Evolutionary conservation across 2,329 filamentous ascomycete genomes (phyloP).

Genomic region (Pestalotiopsis sp.): DNA sequence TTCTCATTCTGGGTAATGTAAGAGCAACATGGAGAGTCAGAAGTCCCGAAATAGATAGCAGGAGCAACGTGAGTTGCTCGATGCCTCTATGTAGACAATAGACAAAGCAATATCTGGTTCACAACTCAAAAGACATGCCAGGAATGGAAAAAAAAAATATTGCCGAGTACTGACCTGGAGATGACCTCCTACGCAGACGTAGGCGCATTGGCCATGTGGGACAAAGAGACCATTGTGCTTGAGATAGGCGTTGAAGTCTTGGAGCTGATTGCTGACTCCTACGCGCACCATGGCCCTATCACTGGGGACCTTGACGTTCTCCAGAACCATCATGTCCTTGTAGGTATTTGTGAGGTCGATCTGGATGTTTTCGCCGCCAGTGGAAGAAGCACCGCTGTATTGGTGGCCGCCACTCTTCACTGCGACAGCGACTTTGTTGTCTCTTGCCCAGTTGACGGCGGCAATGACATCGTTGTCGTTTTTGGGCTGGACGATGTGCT

Average conservation of each 20-base stretch:
- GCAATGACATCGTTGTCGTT: slow-evolving; percentile 42
- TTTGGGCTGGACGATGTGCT: slow-evolving; percentile 44
- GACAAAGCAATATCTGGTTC: too few species aligned
- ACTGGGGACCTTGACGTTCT: slow-evolving; percentile 32
- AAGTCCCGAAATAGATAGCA: too few species aligned
- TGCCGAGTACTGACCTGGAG: too few species aligned
- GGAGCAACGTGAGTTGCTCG: too few species aligned
- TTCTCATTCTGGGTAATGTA: too few species aligned
- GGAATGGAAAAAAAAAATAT: too few species aligned
- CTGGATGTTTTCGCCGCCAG: slow-evolving; percentile 44
- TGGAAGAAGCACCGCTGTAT: slow-evolving; percentile 51
- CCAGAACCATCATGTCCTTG: slow-evolving; percentile 26
- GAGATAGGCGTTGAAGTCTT: slow-evolving; percentile 45
- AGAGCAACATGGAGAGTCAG: too few species aligned
- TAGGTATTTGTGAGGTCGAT: slow-evolving; percentile 44
- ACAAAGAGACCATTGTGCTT: slow-evolving; percentile 42
- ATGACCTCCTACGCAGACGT: slow-evolving; percentile 48
- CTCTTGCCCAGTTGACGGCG: slow-evolving; percentile 41
- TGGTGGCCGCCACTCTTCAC: slow-evolving; percentile 50
- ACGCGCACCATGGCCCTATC: slow-evolving; percentile 37
- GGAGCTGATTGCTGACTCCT: slow-evolving; percentile 42
- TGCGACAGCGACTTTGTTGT: slow-evolving; percentile 42
- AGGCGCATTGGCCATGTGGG: slow-evolving; percentile 46
- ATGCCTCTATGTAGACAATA: too few species aligned
- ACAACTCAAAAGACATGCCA: too few species aligned